Base-by-base conservation (phyloP, 495 filamentous ascomycete genomes). In the Xylaria palmicola region DNA sequence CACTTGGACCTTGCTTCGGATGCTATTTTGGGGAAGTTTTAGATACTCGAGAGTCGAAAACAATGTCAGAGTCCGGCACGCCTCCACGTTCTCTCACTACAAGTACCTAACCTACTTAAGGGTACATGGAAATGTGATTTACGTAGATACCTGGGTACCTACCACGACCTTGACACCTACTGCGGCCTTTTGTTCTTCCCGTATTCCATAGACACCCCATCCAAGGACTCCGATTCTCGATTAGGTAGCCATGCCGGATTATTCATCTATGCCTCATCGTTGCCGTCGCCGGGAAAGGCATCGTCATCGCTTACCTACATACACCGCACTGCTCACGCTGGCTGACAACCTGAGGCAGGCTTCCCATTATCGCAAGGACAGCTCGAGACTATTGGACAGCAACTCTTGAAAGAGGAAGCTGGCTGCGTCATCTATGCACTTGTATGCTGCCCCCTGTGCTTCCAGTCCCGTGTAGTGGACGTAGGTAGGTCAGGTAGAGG, bases 281-380 rank as follows among this genome's bases (percentile, higher is more conserved):
- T 5, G 22, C 17, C 39, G 22, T 34, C 53, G 39, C 27, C 26
- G 53, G 44, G 26, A 36, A 30, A 10, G 8, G 9, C 26, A 56
- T 43, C 36, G 53, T 56, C 53, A 56, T 43, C 53, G 20, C 39
- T 56, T 44, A 56, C n/a, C n/a, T n/a, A n/a, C n/a, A n/a, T n/a
- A n/a, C 53, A 56, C 53, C 53, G 53, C 53, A 13, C 50, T 37
- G 29, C 9, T 53, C 32, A 9, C 20, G 50, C 20, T 37, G 5
- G 20, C 32, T 24, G 50, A 19, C 15, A 24, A 6, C 19, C 50
- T 41, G 24, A 41, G 22, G 34, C 34, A 41, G 22, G 24, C 36
- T 55, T 37, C 15, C 34, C 36, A 55, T 41, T 41, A 17, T 30
- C 22, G 22, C 36, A 55, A 20, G 13, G 34, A 41, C n/a, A 30